Base-by-base conservation (phyloP, 768 basidiomycete genomes). In the Piloderma croceum region DNA sequence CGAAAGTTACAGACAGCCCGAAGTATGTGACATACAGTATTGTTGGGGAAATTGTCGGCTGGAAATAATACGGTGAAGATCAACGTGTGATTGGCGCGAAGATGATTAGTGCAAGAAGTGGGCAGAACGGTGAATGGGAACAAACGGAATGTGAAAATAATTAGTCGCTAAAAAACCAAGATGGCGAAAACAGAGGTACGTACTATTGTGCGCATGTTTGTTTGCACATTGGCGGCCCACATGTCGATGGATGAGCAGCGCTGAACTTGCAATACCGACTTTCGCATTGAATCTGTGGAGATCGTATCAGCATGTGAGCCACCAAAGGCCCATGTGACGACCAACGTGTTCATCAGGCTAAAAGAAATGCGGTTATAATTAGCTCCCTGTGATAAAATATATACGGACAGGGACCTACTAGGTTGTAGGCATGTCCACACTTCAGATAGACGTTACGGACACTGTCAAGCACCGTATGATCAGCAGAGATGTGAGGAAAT, bases 221-320 rank as follows among this genome's bases (percentile, higher is more conserved):
- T n/a, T 42, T 67, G 61, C 78, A 81, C 2, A 22, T 22, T 0
- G 71, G 72, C 6, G 56, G 64, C 1, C 43, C 53, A 39, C 77
- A 78, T 24, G 51, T 56, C 1, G 42, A 42, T 0, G 73, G 72
- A 45, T 80, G 79, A 39, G 57, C 62, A 0, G 76, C 67, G 37
- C 77, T 79, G 51, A 79, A 78, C 42, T 62, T 74, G 59, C 80
- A 81, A 33, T 59, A 61, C 23, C 47, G 45, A 41, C 55, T 63
- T 9, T 68, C 61, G 55, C 78, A 79, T 29, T 51, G 44, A 31
- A 77, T 56, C 78, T 79, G 53, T 27, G n/a, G 19, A 17, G 7
- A 33, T 32, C 34, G 20, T 18, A 34, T 56, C 23, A 49, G 51
- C 25, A 33, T 15, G 31, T 32, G 35, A 31, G 29, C 21, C 31